Evolutionary conservation across 306 rosid genomes (phyloP), one percentile per base, ranked within the genome.

Genomic region (Astragalus glycyphyllos): DNA sequence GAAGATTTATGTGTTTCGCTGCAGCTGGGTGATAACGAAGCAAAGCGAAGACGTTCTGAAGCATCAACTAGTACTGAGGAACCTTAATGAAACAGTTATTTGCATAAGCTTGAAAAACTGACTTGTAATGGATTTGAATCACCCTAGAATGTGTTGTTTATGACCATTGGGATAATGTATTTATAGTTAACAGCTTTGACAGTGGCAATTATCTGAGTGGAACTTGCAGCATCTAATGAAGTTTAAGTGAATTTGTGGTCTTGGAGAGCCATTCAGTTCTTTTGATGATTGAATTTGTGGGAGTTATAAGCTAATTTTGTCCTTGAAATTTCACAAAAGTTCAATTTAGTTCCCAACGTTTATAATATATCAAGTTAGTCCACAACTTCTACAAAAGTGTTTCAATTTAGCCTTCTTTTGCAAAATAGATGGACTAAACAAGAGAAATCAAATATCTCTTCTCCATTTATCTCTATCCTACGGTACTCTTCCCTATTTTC

Each of bases 21-120:
- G 84, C 97, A 94, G 77, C 68, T 94, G 69, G 99, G 99, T 2
- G 99, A 94, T 73, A 88, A 87, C 44, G 99, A 94, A 81, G 95
- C 92, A 3, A 94, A 91, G 87, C 84, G 97, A 80, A 85, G 91
- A 78, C 96, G 97, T 29, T 87, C 90, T 0, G 95, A 89, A 40
- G 88, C 92, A 67, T 89, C 90, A 6, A 86, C 89, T 63, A 83
- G 88, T 63, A 44, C 85, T 12, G 98, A 84, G 81, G 92, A 90
- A 68, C 84, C 82, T 49, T 84, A 87, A 32, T 82, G 83, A 87
- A 50, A 46, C n/a, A 23, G 50, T 10, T 37, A 45, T 65, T 74
- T 71, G 46, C 59, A 14, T 58, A 23, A 83, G 82, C 71, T 80
- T 68, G 56, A 69, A 53, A 67, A 75, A 64, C 69, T 63, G 41